phyloP scores from a whole-genome alignment of 2,329 filamentous ascomycete genomes.

The Aspergillus hiratsukae region DNA sequence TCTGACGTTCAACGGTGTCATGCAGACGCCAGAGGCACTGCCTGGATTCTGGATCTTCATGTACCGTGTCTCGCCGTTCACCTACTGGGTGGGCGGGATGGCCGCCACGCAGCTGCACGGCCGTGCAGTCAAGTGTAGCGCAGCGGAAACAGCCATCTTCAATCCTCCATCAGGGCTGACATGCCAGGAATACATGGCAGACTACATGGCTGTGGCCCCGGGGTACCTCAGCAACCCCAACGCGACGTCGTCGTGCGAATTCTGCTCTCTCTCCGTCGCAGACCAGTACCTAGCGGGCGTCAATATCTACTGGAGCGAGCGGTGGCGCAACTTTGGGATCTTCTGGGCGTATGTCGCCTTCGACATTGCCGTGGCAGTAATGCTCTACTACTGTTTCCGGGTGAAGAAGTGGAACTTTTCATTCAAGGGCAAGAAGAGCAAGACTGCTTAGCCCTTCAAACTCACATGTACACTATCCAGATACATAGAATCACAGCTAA shows the following conservation, averaged over 20 bases:
- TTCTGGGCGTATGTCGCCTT: constrained; percentile 56
- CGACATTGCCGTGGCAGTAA: constrained; percentile 51
- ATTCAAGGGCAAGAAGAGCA: neutral
- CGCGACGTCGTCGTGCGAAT: constrained; percentile 52
- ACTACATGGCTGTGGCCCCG: constrained; percentile 47
- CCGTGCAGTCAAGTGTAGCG: constrained; percentile 60
- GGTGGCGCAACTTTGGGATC: constrained; percentile 66
- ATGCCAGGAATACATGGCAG: constrained; percentile 56
- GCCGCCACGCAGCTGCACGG: constrained; percentile 66
- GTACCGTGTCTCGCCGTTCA: constrained; percentile 58
- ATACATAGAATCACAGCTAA: neutral
- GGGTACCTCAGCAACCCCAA: constrained; percentile 52
- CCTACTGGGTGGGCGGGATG: constrained; percentile 55
- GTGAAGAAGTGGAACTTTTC: constrained; percentile 22
- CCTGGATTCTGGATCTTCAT: constrained; percentile 64
- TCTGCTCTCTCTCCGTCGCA: constrained; percentile 30
- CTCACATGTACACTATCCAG: neutral
- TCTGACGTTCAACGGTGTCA: constrained; percentile 70
- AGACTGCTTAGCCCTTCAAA: neutral
- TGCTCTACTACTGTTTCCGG: constrained; percentile 38
- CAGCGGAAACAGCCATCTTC: constrained; percentile 65
- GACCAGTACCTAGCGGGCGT: constrained; percentile 41
- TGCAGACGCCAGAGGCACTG: constrained; percentile 61
- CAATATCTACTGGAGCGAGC: constrained; percentile 49
- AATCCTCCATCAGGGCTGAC: constrained; percentile 53